Conservation (phyloP, 805 yeast species). For the Lipomyces yamanashiensis region DNA sequence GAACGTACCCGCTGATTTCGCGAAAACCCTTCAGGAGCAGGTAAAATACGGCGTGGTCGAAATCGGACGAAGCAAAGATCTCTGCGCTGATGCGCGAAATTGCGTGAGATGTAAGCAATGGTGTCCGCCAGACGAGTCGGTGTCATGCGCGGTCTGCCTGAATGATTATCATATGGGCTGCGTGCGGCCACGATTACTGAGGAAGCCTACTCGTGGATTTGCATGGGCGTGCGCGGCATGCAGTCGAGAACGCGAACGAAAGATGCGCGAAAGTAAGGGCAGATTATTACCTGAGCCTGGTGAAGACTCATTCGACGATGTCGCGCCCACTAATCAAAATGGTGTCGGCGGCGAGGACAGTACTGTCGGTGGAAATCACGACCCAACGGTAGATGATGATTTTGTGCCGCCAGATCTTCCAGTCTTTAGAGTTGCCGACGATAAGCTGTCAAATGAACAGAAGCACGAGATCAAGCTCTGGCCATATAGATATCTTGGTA, state of each 20-base stretch:
- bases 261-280: conserved; percentile 47
- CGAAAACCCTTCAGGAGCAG: conserved; percentile 65
- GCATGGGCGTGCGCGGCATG: conserved; percentile 90
- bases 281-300: conserved; percentile 26
- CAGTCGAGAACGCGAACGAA: conserved; percentile 60
- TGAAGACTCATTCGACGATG: conserved; percentile 20
- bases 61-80: conserved; percentile 63
- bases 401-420: conserved; percentile 16
- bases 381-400: conserved; percentile 12
- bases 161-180: conserved; percentile 78
- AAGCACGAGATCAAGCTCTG: conserved; percentile 50
- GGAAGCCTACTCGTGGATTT: conserved; percentile 83
- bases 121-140: conserved; percentile 75
- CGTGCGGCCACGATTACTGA: conserved; percentile 78
- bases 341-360: conserved; percentile 2
- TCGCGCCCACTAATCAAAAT: conserved; percentile 1
- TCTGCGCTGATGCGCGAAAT: conserved; percentile 64
- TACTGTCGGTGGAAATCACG: background rate
- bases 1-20: conserved; percentile 62
- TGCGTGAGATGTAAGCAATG: conserved; percentile 84
- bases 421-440: conserved; percentile 40
- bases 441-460: conserved; percentile 41
- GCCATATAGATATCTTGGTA: conserved; percentile 80
- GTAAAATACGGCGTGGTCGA: conserved; percentile 79
- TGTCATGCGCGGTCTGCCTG: conserved; percentile 79